Evolutionary conservation across 1,284 basidiomycete genomes (phyloP).

Genomic region (Neolentinus lepideus): DNA sequence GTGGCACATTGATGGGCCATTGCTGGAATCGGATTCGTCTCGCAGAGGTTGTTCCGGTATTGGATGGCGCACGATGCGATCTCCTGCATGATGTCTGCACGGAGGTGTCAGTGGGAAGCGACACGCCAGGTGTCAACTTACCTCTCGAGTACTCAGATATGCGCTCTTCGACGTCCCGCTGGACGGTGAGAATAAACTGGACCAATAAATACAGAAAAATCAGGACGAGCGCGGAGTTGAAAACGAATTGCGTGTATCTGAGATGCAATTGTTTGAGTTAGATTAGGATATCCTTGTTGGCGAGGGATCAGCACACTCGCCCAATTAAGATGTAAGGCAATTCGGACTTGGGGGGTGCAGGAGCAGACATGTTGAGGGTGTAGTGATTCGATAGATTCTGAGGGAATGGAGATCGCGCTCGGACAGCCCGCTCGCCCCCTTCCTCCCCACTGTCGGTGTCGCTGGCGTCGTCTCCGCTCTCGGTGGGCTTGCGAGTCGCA

Average conservation of each 20-base stretch:
- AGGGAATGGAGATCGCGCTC: slow-evolving; percentile 26
- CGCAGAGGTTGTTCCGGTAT: slow-evolving; percentile 82
- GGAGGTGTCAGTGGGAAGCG: slow-evolving; percentile 1
- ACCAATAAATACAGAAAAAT: slow-evolving; percentile 82
- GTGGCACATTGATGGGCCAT: slow-evolving; percentile 78
- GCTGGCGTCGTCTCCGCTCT: slow-evolving; percentile 27
- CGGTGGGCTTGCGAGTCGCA: slow-evolving; percentile 26
- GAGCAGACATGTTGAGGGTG: slow-evolving; percentile 68
- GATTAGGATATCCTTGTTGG: slow-evolving; percentile 13
- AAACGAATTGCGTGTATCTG: slow-evolving; percentile 91
- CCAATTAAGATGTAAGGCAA: slow-evolving; percentile 73
- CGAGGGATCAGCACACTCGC: slow-evolving; percentile 32
- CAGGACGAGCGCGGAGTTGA: slow-evolving; percentile 84
- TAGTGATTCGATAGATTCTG: slow-evolving; percentile 70
- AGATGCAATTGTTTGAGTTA: slow-evolving; percentile 10
- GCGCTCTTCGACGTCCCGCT: slow-evolving; percentile 84
- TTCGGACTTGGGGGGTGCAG: slow-evolving; percentile 47
- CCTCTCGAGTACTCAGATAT: slow-evolving; percentile 88
- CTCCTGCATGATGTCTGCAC: slow-evolving; percentile 80
- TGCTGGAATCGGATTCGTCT: slow-evolving; percentile 69
- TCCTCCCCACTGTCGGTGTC: slow-evolving; percentile 31
- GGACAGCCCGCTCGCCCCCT: slow-evolving; percentile 23
- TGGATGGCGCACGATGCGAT: slow-evolving; percentile 78
- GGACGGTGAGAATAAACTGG: slow-evolving; percentile 84
- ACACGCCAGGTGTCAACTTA: slow-evolving; percentile 25